Evolutionary conservation across 2,329 filamentous ascomycete genomes (phyloP), one percentile per base, ranked within the genome.

Genomic region (Fusarium anthophilum): DNA sequence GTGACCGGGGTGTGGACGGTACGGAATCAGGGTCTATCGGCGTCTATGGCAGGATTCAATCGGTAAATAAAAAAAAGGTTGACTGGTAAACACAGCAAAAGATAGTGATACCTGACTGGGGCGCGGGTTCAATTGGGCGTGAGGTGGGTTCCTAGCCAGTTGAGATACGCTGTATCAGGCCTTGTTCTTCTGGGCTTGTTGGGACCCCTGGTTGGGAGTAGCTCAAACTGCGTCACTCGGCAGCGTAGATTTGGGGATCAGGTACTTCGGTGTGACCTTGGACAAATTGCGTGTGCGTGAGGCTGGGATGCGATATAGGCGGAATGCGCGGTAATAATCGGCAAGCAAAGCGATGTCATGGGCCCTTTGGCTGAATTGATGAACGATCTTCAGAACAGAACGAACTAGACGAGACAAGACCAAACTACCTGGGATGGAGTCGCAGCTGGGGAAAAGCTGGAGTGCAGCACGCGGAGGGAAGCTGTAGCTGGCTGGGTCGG

Each of bases 181-280:
- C 51, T 55, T 55, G 24, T 30, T 55, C 35, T 38, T 28, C 24
- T 54, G 57, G 71, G 50, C 62, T 74, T 74, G 71, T 72, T 72
- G 68, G 68, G 72, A 64, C 55, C 73, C 72, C 71, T 73, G 69
- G 73, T 75, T 75, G 59, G 51, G 45, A 55, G 67, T 62, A 65
- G 65, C 72, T 74, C 70, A 57, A 72, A 65, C 55, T 74, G 72
- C 72, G 72, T 74, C 72, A 78, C 72, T 57, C 61, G 44, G 57
- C 63, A 75, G 53, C 56, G n/a, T 50, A 61, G 51, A 64, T 56
- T 67, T 65, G 58, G 55, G 71, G 60, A 75, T 76, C 67, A 75
- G 75, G 75, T 77, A 77, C 75, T 76, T 77, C 56, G 39, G 30
- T 66, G 75, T 77, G 75, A 77, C 75, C 66, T 72, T 55, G 47